phyloP scores from a whole-genome alignment of 2,329 filamentous ascomycete genomes.

The Fusarium dlaminii region DNA sequence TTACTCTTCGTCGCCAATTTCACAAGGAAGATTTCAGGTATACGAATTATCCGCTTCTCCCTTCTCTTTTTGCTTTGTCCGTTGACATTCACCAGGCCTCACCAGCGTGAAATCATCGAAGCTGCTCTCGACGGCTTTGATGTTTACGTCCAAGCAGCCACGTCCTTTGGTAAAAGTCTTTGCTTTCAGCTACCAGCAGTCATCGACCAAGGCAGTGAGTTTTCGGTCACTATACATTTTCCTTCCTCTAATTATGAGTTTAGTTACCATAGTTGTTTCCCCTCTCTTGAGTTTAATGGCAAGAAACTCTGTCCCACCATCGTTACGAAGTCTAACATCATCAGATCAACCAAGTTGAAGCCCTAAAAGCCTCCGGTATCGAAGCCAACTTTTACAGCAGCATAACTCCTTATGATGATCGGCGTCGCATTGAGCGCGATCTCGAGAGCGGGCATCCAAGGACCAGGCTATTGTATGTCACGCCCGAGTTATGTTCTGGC shows the following conservation, averaged over 20 bases:
- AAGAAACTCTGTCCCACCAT: constrained; percentile 35
- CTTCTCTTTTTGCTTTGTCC: neutral
- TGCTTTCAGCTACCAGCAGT: constrained; percentile 94
- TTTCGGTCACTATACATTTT: neutral
- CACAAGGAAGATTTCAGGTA: constrained; percentile 78
- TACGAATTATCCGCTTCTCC: neutral
- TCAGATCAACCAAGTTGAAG: constrained; percentile 90
- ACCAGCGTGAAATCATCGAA: constrained; percentile 87
- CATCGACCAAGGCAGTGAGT: constrained; percentile 83
- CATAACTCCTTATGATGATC: constrained; percentile 73
- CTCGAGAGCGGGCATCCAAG: constrained; percentile 87
- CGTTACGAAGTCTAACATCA: constrained; percentile 13
- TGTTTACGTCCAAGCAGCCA: constrained; percentile 92
- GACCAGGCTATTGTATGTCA: constrained; percentile 89
- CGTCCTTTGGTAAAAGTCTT: constrained; percentile 90
- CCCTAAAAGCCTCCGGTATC: constrained; percentile 77
- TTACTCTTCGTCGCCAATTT: constrained; percentile 78
- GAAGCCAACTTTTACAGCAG: constrained; percentile 88
- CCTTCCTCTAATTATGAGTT: constrained; percentile 26
- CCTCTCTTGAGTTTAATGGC: constrained; percentile 91
- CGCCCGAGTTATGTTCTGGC: constrained; percentile 85
- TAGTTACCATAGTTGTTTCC: constrained; percentile 90
- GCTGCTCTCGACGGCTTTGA: constrained; percentile 84
- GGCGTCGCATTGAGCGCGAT: constrained; percentile 77
- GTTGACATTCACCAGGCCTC: constrained; percentile 64